A percentile compares a stretch with the other conserved stretches of the same genome.
phyloP scores from a whole-genome alignment of 169 alveolate species.

The Plasmodium gonderi region DNA sequence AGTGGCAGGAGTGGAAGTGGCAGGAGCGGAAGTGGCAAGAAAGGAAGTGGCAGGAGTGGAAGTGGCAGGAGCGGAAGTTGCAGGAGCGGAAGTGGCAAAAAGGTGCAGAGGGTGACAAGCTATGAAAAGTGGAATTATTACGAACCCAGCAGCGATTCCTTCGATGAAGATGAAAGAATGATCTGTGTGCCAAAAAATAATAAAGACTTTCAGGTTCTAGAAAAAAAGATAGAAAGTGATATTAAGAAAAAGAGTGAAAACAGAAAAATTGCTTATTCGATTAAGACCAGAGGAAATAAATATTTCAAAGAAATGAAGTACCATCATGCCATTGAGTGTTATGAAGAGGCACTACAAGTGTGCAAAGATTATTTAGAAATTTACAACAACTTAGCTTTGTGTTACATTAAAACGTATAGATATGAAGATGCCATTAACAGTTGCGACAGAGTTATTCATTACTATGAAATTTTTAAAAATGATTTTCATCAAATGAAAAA shows the following conservation, averaged over 20 bases:
- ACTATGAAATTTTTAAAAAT: neutral
- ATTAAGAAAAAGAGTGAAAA: conserved; percentile 16
- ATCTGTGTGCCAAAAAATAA: conserved; percentile 20
- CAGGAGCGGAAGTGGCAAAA: neutral
- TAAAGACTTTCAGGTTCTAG: neutral
- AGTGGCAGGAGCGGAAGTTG: neutral
- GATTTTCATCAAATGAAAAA: neutral
- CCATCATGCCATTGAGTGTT: conserved; percentile 36
- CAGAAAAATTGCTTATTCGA: conserved; percentile 8
- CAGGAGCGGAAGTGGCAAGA: neutral
- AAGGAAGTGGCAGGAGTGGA: neutral
- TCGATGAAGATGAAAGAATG: conserved; percentile 40
- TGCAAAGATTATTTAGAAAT: conserved; percentile 27
- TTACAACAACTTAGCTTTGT: conserved; percentile 36
- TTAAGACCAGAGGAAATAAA: conserved; percentile 30
- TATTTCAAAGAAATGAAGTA: conserved; percentile 24
- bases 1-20: neutral
- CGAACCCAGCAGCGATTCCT: conserved; percentile 52
- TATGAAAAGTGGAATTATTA: conserved; percentile 60
- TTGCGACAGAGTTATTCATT: conserved; percentile 28
- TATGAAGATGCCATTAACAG: conserved; percentile 26
- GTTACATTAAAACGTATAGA: conserved; percentile 25
- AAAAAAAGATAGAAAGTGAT: conserved; percentile 28
- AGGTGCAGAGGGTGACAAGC: neutral
- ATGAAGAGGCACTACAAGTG: conserved; percentile 19